A percentile compares a stretch with the other conserved stretches of the same genome.
phyloP scores from a whole-genome alignment of 352 stramenopile genomes.

The Blastocystis sp. region DNA sequence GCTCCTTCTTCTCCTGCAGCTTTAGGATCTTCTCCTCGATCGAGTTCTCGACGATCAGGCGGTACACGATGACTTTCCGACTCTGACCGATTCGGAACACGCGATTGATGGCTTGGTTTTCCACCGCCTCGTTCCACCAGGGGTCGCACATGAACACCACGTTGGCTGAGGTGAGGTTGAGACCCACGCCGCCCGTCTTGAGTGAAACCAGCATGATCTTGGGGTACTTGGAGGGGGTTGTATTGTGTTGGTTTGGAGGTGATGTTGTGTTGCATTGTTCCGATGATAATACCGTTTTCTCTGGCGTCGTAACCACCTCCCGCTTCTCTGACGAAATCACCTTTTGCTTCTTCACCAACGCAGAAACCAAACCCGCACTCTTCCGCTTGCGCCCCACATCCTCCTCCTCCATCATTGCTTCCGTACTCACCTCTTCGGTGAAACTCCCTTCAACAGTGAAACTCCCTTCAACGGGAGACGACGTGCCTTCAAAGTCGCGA shows the following conservation, averaged over 20 bases:
- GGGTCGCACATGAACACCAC: constrained; percentile 87
- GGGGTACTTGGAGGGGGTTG: background rate
- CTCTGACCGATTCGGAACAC: constrained; percentile 87
- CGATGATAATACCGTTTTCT: too few relatives aligned
- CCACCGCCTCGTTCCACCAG: constrained; percentile 90
- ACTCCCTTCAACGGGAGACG: background rate
- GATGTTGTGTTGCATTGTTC: too few relatives aligned
- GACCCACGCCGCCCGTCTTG: constrained; percentile 55
- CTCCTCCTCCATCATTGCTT: constrained; percentile 78
- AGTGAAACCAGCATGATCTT: constrained; percentile 69
- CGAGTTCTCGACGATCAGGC: constrained; percentile 85
- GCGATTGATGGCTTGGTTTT: constrained; percentile 91
- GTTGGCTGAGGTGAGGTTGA: constrained; percentile 78
- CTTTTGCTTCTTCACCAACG: background rate
- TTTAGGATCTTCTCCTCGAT: constrained; percentile 89
- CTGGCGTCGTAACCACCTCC: too few relatives aligned
- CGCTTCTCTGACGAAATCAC: background rate
- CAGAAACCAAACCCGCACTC: too few relatives aligned
- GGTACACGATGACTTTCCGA: constrained; percentile 84
- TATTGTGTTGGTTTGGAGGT: too few relatives aligned
- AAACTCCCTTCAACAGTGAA: constrained; percentile 31
- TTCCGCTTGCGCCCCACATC: constrained; percentile 30
- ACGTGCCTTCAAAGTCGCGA: constrained; percentile 6
- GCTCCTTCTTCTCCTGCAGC: constrained; percentile 86
- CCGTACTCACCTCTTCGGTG: constrained; percentile 78